These are phyloP conservation scores for Xylariaceae sp. DNA, from an alignment of 2,329 filamentous ascomycete genomes.

Conservation along the genomic window DNA sequence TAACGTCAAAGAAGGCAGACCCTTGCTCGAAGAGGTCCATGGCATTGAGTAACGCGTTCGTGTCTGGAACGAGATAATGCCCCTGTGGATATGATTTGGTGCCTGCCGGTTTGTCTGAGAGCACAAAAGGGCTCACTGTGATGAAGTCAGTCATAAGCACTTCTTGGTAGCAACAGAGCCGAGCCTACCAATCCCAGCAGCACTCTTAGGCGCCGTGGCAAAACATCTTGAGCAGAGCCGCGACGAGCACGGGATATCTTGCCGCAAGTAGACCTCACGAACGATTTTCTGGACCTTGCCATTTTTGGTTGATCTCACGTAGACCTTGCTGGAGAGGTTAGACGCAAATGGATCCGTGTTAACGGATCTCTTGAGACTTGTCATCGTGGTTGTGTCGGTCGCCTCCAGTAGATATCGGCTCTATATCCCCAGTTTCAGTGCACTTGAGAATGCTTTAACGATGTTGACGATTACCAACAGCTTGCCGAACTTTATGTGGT, in stretches of 20 bases:
- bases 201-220: constrained; percentile 77
- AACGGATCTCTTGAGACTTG: constrained; percentile 67
- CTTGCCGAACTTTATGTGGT: neutral
- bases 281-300: constrained; percentile 99
- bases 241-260: constrained; percentile 97
- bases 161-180: neutral
- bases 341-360: constrained; percentile 62
- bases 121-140: constrained; percentile 79
- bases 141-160: constrained; percentile 24
- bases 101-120: constrained; percentile 86
- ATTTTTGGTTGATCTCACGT: constrained; percentile 90
- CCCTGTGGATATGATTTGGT: constrained; percentile 84
- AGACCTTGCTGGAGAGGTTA: constrained; percentile 93
- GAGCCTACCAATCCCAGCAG: constrained; percentile 73
- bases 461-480: neutral
- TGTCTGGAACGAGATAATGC: constrained; percentile 95
- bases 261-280: constrained; percentile 90
- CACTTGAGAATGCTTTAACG: neutral
- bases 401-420: no score
- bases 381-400: constrained; percentile 52
- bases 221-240: constrained; percentile 82
- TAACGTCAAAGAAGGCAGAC: constrained; percentile 92
- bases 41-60: constrained; percentile 91
- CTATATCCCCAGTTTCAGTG: no score
- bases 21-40: constrained; percentile 98